Conservation (phyloP, 2,329 filamentous ascomycete species). For the Botrytis squamosa region DNA sequence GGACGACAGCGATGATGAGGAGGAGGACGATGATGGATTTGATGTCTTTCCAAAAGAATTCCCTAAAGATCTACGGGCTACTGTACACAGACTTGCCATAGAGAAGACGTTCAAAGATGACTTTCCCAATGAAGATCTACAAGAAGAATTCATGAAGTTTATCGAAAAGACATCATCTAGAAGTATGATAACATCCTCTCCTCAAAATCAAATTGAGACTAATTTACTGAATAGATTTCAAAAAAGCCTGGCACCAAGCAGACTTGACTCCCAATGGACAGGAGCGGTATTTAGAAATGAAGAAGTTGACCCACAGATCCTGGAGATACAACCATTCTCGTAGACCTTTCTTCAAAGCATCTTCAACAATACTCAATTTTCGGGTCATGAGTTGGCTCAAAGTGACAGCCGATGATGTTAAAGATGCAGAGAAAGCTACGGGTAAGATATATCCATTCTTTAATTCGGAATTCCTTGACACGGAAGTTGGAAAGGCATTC, state of each 20-base stretch:
- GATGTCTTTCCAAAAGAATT: background rate
- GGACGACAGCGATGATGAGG: background rate
- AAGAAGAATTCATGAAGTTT: constrained; percentile 37
- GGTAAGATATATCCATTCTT: constrained; percentile 44
- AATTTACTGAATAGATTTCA: constrained; percentile 36
- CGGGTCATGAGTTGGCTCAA: constrained; percentile 42
- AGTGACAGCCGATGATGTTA: constrained; percentile 20
- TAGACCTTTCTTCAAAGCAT: constrained; percentile 26
- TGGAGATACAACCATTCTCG: constrained; percentile 32
- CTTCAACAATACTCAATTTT: constrained; percentile 25
- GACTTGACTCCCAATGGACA: constrained; percentile 45
- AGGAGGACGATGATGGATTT: constrained; percentile 5
- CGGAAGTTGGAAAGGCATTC: constrained; percentile 39
- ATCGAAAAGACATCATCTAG: constrained; percentile 41
- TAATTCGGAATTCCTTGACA: constrained; percentile 41
- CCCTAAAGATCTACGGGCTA: background rate
- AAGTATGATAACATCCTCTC: constrained; percentile 20
- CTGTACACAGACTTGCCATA: constrained; percentile 11
- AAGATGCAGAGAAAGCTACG: constrained; percentile 43
- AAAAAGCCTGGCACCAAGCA: constrained; percentile 46
- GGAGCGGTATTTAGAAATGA: constrained; percentile 42
- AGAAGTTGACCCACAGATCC: constrained; percentile 40
- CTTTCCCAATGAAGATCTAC: constrained; percentile 13
- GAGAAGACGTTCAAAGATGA: constrained; percentile 3
- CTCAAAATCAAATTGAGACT: background rate